Evolutionary conservation across 2,329 filamentous ascomycete genomes (phyloP).

Genomic region (Blastomyces parvus): DNA sequence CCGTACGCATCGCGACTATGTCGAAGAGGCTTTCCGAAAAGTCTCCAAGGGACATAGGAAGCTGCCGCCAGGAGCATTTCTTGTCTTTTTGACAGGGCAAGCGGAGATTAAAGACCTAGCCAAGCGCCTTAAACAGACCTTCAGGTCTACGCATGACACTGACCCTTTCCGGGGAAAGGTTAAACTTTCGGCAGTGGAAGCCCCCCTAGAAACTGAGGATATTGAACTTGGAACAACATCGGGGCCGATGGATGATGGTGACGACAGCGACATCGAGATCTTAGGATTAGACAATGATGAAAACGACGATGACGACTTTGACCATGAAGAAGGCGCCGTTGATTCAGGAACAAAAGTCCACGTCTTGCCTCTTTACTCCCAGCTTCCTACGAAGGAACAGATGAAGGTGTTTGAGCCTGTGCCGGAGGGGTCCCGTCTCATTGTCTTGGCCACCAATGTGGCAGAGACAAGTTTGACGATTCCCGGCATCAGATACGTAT

Average conservation of each 20-base stretch:
- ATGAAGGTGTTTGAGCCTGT: slow-evolving; percentile 78
- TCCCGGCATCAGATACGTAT: slow-evolving; percentile 88
- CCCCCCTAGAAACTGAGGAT: slow-evolving; percentile 74
- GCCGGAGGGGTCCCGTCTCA: slow-evolving; percentile 71
- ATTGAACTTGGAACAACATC: slow-evolving; percentile 60
- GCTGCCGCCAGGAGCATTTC: slow-evolving; percentile 77
- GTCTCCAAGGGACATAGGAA: slow-evolving; percentile 80
- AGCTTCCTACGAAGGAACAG: slow-evolving; percentile 83
- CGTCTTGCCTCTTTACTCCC: slow-evolving; percentile 85
- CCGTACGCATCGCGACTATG: slow-evolving; percentile 73
- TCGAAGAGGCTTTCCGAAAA: slow-evolving; percentile 82
- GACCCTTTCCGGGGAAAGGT: slow-evolving; percentile 55
- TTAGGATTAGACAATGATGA: slow-evolving; percentile 48
- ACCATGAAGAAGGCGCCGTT: slow-evolving; percentile 52
- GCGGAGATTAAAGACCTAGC: slow-evolving; percentile 81
- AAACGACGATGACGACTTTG: slow-evolving; percentile 56
- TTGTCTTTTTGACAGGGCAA: slow-evolving; percentile 90
- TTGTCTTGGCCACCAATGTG: slow-evolving; percentile 91
- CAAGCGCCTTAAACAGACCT: slow-evolving; percentile 64
- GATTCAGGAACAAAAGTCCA: slow-evolving; percentile 63
- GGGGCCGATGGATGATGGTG: slow-evolving; percentile 44
- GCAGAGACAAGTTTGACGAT: slow-evolving; percentile 97
- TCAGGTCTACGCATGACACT: slow-evolving; percentile 43
- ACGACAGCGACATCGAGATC: slow-evolving; percentile 50
- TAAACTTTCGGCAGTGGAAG: slow-evolving; percentile 64